phyloP scores from a whole-genome alignment of 805 yeast genomes.

The Ogataea zsoltii region DNA sequence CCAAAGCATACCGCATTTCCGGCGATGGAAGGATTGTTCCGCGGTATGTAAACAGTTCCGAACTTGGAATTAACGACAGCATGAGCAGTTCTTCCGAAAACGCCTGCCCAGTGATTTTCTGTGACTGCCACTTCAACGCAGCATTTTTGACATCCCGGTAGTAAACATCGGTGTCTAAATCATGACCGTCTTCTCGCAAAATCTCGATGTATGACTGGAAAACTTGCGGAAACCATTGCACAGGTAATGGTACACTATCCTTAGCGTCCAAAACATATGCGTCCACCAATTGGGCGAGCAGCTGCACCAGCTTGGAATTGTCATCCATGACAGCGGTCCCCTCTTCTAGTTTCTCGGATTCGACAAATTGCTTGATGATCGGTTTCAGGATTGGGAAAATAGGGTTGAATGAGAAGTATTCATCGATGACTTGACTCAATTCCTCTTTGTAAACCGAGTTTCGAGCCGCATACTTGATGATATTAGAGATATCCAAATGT shows the following conservation, averaged over 20 bases:
- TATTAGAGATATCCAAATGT: slow-evolving; percentile 22
- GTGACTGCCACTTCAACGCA: slow-evolving; percentile 20
- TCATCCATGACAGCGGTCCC: background rate
- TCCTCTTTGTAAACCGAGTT: background rate
- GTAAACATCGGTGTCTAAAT: slow-evolving; percentile 24
- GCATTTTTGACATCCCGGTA: slow-evolving; percentile 20
- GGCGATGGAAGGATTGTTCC: slow-evolving; percentile 23
- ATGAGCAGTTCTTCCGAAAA: slow-evolving; percentile 24
- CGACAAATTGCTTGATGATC: slow-evolving; percentile 15
- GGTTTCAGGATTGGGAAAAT: slow-evolving; percentile 29
- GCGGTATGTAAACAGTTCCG: slow-evolving; percentile 20
- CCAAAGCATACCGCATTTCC: slow-evolving; percentile 30
- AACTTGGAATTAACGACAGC: slow-evolving; percentile 30
- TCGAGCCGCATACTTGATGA: slow-evolving; percentile 20
- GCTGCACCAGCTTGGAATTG: slow-evolving; percentile 1
- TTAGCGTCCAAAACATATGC: slow-evolving; percentile 1
- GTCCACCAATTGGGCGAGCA: slow-evolving; percentile 12
- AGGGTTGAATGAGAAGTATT: slow-evolving; percentile 27
- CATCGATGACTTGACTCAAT: slow-evolving; percentile 17
- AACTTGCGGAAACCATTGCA: slow-evolving; percentile 29
- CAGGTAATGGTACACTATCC: slow-evolving; percentile 12
- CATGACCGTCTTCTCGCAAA: slow-evolving; percentile 17
- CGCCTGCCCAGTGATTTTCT: slow-evolving; percentile 11
- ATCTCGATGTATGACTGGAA: slow-evolving; percentile 24
- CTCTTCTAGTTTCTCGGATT: slow-evolving; percentile 2